Evolutionary conservation across 2,329 filamentous ascomycete genomes (phyloP), one percentile per base, ranked within the genome.

Genomic region (Mollisia scopiformis): DNA sequence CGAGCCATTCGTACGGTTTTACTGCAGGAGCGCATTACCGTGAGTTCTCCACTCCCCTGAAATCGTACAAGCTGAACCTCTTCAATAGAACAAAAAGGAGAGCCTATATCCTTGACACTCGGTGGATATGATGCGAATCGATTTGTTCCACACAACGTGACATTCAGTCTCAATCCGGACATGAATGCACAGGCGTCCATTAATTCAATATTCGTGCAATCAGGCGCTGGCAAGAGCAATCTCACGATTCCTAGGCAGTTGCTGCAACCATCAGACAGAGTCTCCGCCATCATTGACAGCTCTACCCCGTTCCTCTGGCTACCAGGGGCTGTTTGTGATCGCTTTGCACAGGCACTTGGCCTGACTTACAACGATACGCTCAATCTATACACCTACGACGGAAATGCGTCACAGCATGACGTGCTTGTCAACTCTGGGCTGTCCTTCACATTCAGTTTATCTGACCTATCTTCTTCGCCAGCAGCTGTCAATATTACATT

Each of bases 21-120:
- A 92, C 90, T 3, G 89, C 89, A 41, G 90, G 90, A 16, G 88
- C 88, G n/a, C 82, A 83, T 63, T 92, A 92, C 70, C 82, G 87
- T 88, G 77, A 73, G 83, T 75, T 25, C 41, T 27, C 25, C 46
- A 50, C 59, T 16, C n/a, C 28, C 14, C 35, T 19, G 19, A 4
- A 19, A 19, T 21, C 35, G 7, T 23, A 33, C n/a, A 47, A 62
- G 56, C 63, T 75, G 58, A 75, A 77, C 58, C 61, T 33, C 57
- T 57, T n/a, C 14, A 28, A 59, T 59, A 71, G 71, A 79, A 73
- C 71, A 70, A 70, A 77, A 68, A 67, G 79, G 80, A 52, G 75
- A 77, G 8, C 80, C 83, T 10, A 79, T 80, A 37, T 88, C 86
- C 30, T 74, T 92, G 49, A 90, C 87, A 0, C 76, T 93, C 10